These are phyloP conservation scores for Xerocomus spinulosus DNA, from an alignment of 768 basidiomycete species.

Conservation along the genomic window DNA sequence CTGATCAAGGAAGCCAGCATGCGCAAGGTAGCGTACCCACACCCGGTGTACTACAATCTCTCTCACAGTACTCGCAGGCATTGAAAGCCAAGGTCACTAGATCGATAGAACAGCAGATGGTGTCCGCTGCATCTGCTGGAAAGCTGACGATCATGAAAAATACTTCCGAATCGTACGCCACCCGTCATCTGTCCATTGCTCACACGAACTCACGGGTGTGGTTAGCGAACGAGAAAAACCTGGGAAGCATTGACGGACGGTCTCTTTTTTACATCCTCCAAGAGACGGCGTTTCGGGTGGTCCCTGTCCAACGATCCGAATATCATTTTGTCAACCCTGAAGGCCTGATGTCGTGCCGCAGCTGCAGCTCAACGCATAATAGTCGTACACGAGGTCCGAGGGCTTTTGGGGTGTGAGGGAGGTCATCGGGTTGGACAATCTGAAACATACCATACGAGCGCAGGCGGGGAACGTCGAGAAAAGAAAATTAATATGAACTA, in stretches of 20 bases:
- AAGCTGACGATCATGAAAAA: conserved; percentile 93
- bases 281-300: conserved; percentile 6
- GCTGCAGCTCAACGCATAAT: not conserved
- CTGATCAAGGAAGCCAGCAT: conserved; percentile 72
- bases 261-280: not conserved
- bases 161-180: conserved; percentile 27
- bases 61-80: conserved; percentile 46
- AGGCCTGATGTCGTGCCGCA: not conserved
- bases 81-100: conserved; percentile 88
- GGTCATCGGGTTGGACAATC: not conserved
- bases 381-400: not conserved
- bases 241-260: conserved; percentile 15
- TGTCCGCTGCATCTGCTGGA: conserved; percentile 80
- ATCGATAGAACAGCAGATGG: conserved; percentile 90
- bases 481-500: conserved; percentile 17
- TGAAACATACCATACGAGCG: conserved; percentile 22
- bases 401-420: not conserved
- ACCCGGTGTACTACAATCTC: not conserved
- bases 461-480: conserved; percentile 7
- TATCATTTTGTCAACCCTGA: not conserved
- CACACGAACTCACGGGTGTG: conserved; percentile 1
- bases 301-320: too few species aligned
- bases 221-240: conserved; percentile 20
- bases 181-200: not conserved
- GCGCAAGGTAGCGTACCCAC: conserved; percentile 53